phyloP scores from a whole-genome alignment of 495 filamentous ascomycete species.

The Tricharina praecox region DNA sequence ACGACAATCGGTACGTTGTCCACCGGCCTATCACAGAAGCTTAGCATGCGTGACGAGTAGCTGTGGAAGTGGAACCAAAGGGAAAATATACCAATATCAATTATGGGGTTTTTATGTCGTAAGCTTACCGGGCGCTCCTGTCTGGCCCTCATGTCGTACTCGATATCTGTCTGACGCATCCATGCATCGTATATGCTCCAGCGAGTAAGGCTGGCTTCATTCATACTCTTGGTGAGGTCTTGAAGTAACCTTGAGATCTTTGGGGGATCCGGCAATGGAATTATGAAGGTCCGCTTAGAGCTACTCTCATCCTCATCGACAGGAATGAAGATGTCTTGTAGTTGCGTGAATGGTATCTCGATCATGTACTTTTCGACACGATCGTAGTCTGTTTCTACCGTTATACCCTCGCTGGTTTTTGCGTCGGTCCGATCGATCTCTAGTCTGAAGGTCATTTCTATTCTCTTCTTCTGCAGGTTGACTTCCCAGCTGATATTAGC shows the following conservation, averaged over 20 bases:
- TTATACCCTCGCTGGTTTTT: not conserved
- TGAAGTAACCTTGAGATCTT: conserved; percentile 41
- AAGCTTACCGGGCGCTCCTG: conserved; percentile 35
- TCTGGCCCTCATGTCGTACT: conserved; percentile 32
- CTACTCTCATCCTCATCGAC: conserved; percentile 13
- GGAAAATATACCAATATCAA: conserved; percentile 67
- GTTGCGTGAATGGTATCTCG: conserved; percentile 4
- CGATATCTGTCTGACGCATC: conserved; percentile 58
- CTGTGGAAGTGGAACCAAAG: not conserved
- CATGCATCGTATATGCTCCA: conserved; percentile 60
- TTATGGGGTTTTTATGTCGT: conserved; percentile 37
- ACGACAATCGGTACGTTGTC: conserved; percentile 46
- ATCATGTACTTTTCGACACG: conserved; percentile 25
- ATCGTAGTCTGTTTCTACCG: conserved; percentile 7
- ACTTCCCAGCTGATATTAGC: conserved; percentile 26
- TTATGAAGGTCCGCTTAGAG: conserved; percentile 33
- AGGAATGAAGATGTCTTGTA: not conserved
- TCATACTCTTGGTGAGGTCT: conserved; percentile 30
- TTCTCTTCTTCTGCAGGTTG: conserved; percentile 31
- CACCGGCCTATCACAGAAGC: conserved; percentile 41
- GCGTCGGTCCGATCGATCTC: conserved; percentile 29
- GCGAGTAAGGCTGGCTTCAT: conserved; percentile 17
- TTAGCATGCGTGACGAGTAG: conserved; percentile 9
- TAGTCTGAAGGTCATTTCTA: conserved; percentile 33
- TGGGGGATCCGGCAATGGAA: conserved; percentile 48